Base-by-base conservation (phyloP, 495 filamentous ascomycete species). In the Penicillium goetzii region DNA sequence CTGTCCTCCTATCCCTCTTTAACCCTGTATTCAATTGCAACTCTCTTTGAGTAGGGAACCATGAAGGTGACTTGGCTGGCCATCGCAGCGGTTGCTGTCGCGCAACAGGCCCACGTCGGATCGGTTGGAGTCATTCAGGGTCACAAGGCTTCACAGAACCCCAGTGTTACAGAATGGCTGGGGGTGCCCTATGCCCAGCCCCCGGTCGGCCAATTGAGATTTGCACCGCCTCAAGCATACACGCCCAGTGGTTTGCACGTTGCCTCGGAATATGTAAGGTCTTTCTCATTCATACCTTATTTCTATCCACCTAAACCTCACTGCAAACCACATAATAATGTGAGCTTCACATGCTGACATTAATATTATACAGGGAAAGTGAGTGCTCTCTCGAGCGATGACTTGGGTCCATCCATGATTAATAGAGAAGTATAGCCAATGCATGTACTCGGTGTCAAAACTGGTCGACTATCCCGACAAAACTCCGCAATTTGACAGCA, bases 111-210 rank as follows among this genome's bases (percentile, higher is more conserved):
- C 15, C 56, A 33, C 21, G n/a, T 36, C 32, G 43, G 23, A 50
- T 63, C 62, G 43, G 83, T 72, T 62, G 82, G 81, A 19, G 32
- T 67, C 2, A 74, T 86, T 38, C 65, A 67, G 10, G 84, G 84
- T 9, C 83, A 85, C 62, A 52, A 71, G 15, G 77, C 80, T 1
- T 58, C 65, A 19, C 72, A 75, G 38, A 67, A 64, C 2, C 65
- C 72, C 17, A 66, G 69, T 23, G 81, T 84, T 14, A 64, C 70
- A 10, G 81, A 85, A 67, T 85, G 78, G 63, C 69, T 85, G 23
- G 83, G 82, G 11, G 79, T 85, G 58, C 79, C 74, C 0, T 84
- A 76, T 63, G 82, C 79, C 3, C 55, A 76, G 53, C 73, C 83
- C 8, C 81, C 83, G 6, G 72, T 79, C 8, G 80, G 77, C 32